Evolutionary conservation across 1,139 yeast species (phyloP), one percentile per base, ranked within the genome.

Genomic region (Candida buenavistaensis): DNA sequence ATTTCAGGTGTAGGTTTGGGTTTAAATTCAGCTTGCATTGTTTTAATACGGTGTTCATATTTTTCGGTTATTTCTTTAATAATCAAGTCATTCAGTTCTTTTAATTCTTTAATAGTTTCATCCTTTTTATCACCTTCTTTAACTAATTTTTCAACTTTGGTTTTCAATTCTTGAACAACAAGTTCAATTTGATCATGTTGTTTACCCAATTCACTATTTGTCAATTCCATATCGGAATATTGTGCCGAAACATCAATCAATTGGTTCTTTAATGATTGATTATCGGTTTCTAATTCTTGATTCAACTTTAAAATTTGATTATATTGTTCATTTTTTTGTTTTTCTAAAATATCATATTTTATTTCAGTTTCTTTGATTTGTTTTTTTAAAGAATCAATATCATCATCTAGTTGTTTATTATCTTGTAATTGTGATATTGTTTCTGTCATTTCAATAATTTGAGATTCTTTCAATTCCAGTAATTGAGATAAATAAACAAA

Each of bases 401-500:
- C 28, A 14, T 10, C 7, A 6, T 24, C 23, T 10, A 11, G 23
- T 11, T 32, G 25, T 5, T 26, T 22, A 20, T 19, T 19, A 4
- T n/a, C 14, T 14, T 33, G 19, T 20, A 23, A 23, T 28, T 36
- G 17, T 5, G 8, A 10, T 11, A 30, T 5, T 15, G 14, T 24
- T 7, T 14, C n/a, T 8, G 20, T 13, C 15, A 39, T 14, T 23
- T 35, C 30, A 9, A 31, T 22, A 9, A 34, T 23, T 9, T 32
- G 8, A 9, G 20, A 15, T 14, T 29, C 33, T 27, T 40, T 40
- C 6, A 36, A 10, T 5, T 21, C 30, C 11, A 32, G 14, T 23
- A 33, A 30, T n/a, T 33, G 28, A 7, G 27, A 26, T 14, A 35
- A 32, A 14, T 24, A 16, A 2, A 14, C 13, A 11, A 35, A 13